Evolutionary conservation across 495 filamentous ascomycete genomes (phyloP).

Genomic region (Jackrogersella multiformis): DNA sequence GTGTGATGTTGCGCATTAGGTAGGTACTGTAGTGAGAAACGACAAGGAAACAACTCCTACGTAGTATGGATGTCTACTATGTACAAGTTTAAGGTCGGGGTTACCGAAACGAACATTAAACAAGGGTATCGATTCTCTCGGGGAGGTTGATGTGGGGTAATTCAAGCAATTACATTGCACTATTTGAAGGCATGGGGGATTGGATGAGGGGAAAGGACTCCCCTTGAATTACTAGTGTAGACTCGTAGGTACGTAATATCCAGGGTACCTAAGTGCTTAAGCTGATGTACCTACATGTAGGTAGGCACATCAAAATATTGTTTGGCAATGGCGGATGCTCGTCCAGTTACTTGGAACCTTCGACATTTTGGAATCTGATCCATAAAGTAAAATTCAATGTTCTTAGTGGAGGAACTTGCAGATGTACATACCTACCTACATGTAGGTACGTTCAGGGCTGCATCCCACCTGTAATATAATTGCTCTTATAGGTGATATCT

Average conservation of each 20-base stretch:
- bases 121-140: constrained; percentile 33
- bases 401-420: constrained; percentile 16
- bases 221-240: background rate
- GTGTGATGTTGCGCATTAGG: constrained; percentile 30
- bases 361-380: constrained; percentile 4
- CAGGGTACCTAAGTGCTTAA: background rate
- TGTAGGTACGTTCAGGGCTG: constrained; percentile 19
- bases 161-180: constrained; percentile 5
- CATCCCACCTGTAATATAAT: constrained; percentile 29
- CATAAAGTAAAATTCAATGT: too few species aligned
- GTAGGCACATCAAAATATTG: too few species aligned
- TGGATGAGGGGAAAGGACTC: constrained; percentile 17
- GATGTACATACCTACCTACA: too few species aligned
- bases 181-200: constrained; percentile 14
- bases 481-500: constrained; percentile 26
- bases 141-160: constrained; percentile 39
- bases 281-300: background rate
- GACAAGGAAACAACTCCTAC: too few species aligned
- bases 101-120: background rate
- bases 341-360: constrained; percentile 8
- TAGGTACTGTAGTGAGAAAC: too few species aligned
- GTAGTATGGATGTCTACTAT: too few species aligned
- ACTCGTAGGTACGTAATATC: background rate
- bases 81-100: constrained; percentile 13
- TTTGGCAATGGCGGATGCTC: background rate